Evolutionary conservation across 2,329 filamentous ascomycete genomes (phyloP).

Genomic region (Pseudocercospora pini-densiflorae): DNA sequence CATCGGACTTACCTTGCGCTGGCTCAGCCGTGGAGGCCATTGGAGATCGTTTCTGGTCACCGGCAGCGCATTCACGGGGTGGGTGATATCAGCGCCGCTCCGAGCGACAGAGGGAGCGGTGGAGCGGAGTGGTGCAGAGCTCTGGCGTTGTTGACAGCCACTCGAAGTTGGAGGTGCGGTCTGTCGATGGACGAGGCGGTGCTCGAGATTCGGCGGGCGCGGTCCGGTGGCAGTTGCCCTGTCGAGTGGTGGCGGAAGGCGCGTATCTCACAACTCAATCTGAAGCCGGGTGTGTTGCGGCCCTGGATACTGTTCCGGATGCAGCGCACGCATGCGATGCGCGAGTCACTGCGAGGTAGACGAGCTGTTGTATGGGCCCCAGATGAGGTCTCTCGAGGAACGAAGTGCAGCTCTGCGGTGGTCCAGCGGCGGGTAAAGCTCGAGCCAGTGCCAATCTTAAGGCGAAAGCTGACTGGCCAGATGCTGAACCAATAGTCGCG

Average conservation of each 20-base stretch:
- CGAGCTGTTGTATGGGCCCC: background rate
- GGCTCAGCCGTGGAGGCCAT: conserved; percentile 34
- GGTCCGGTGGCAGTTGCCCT: conserved; percentile 19
- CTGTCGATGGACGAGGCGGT: conserved; percentile 15
- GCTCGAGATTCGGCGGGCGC: conserved; percentile 11
- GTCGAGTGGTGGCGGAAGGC: conserved; percentile 1
- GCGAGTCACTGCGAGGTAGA: background rate
- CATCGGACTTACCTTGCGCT: conserved; percentile 30
- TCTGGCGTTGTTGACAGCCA: background rate
- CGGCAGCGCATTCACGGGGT: conserved; percentile 24
- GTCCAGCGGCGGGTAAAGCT: background rate
- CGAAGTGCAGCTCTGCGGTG: background rate
- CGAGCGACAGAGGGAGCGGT: conserved; percentile 6
- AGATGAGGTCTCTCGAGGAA: conserved; percentile 7
- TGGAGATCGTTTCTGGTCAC: conserved; percentile 24
- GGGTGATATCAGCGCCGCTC: conserved; percentile 9
- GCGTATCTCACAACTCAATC: background rate
- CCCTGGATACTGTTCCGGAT: background rate
- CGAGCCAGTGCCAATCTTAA: background rate
- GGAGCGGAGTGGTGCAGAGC: background rate
- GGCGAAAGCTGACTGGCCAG: background rate
- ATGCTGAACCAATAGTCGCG: background rate
- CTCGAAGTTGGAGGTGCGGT: conserved; percentile 1
- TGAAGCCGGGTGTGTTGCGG: background rate
- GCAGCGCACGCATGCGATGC: background rate